A percentile compares a stretch with the other conserved stretches of the same genome.
These are phyloP conservation scores for Uncinocarpus reesii DNA, from an alignment of 2,329 filamentous ascomycete genomes.

Conservation along the genomic window DNA sequence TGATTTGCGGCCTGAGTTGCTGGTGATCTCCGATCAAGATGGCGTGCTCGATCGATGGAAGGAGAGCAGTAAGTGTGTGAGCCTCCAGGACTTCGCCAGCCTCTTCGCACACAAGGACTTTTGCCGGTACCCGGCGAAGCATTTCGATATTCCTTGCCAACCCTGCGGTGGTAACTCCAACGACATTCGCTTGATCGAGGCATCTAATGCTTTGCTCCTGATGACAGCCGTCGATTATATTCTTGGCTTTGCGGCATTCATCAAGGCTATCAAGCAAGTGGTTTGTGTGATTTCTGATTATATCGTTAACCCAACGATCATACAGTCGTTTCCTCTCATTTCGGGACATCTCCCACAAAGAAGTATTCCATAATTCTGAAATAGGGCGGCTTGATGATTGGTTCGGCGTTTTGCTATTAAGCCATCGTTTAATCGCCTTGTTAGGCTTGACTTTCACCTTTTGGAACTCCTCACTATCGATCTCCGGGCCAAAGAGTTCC, in stretches of 20 bases:
- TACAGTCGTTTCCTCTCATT: constrained; percentile 1
- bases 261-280: constrained; percentile 5
- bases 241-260: constrained; percentile 11
- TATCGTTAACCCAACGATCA: constrained; percentile 4
- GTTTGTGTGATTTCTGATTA: constrained; percentile 7
- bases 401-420: background rate
- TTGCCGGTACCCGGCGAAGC: constrained; percentile 46
- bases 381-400: background rate
- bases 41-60: constrained; percentile 49
- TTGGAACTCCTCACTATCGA: background rate
- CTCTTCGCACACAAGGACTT: constrained; percentile 59
- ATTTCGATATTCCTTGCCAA: constrained; percentile 52
- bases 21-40: constrained; percentile 65
- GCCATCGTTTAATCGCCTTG: constrained; percentile 6
- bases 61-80: constrained; percentile 54
- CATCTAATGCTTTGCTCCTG: constrained; percentile 34
- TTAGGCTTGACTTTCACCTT: background rate
- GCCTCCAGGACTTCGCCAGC: constrained; percentile 63
- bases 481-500: background rate
- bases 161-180: constrained; percentile 61
- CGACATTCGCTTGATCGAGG: constrained; percentile 47
- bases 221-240: background rate
- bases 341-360: constrained; percentile 2
- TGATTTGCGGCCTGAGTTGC: constrained; percentile 59
- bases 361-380: background rate